Base-by-base conservation (phyloP, 257 asterid species). In the Gentiana dahurica region DNA sequence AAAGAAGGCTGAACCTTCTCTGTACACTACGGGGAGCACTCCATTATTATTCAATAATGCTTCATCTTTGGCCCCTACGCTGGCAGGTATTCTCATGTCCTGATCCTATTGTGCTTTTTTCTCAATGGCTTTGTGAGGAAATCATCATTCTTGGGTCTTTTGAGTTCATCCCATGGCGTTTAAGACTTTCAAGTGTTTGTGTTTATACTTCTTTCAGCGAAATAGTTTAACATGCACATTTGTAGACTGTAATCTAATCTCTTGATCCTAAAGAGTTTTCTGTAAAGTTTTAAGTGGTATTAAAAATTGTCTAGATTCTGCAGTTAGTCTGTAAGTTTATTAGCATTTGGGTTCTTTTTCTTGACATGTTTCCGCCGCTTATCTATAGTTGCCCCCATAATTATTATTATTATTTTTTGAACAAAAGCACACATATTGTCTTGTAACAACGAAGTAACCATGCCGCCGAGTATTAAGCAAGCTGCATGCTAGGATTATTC, bases 11-110 rank as follows among this genome's bases (percentile, higher is more conserved):
- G n/a, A 69, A 51, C 65, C 65, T 73, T 58, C 78, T 43, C 62
- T 52, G 44, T 73, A 47, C 51, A 52, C 55, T 57, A 61, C 58
- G 64, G 77, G 75, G 57, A 78, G 74, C 61, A 75, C 74, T 68
- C 67, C 78, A 53, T 53, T 69, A 46, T 62, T 64, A 38, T 62
- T 72, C 71, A 64, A 74, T 70, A 81, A 54, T 56, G 63, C 63
- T 56, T 68, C 76, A 41, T 83, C 83, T 55, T 71, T 80, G 57
- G 63, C 69, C 34, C 41, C 80, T 73, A 51, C 82, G 44, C 39
- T 64, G 39, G 82, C 77, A 24, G 98, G 98, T 89, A 89, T 65
- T 58, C 54, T 68, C 58, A 46, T 64, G 24, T 69, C 66, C 63
- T 72, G 65, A 57, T 58, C 70, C 65, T 62, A 66, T 48, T 5